These are phyloP conservation scores for Saccharomycopsis phalli DNA, from an alignment of 1,139 yeast genomes.

Conservation along the genomic window DNA sequence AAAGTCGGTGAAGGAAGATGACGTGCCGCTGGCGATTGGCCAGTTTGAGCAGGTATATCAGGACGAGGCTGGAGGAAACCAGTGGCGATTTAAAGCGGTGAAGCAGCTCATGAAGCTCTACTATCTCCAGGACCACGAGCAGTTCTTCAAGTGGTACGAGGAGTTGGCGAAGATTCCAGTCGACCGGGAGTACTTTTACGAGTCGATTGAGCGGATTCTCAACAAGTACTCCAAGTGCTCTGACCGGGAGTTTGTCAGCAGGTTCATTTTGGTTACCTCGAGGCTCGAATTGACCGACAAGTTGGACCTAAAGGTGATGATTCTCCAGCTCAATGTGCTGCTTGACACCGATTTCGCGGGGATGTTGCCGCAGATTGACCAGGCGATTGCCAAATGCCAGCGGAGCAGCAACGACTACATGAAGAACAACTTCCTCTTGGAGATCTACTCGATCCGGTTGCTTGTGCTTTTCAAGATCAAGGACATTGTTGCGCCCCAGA, in stretches of 20 bases:
- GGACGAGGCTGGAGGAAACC: neutral
- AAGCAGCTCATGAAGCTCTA: constrained; percentile 57
- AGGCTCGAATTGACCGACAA: constrained; percentile 3
- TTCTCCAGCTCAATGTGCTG: constrained; percentile 3
- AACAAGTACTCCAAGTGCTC: constrained; percentile 31
- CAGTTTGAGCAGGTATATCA: constrained; percentile 31
- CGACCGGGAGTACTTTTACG: constrained; percentile 42
- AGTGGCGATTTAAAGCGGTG: constrained; percentile 39
- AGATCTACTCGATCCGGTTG: constrained; percentile 10
- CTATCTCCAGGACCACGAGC: constrained; percentile 32
- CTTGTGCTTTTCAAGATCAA: neutral
- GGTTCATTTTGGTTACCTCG: constrained; percentile 10
- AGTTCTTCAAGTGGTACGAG: constrained; percentile 27
- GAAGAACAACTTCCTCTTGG: constrained; percentile 10
- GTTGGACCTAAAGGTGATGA: constrained; percentile 3
- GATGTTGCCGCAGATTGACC: neutral
- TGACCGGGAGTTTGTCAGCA: constrained; percentile 26
- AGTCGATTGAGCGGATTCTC: constrained; percentile 46
- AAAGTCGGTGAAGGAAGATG: constrained; percentile 54
- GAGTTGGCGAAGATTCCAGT: constrained; percentile 25
- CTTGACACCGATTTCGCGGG: too few relatives aligned
- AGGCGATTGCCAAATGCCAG: neutral
- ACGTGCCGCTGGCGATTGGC: constrained; percentile 36
- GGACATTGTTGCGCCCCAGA: neutral
- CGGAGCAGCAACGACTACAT: constrained; percentile 6